Evolutionary conservation across 2,329 filamentous ascomycete species (phyloP).

Genomic region (Trichoderma sp.): DNA sequence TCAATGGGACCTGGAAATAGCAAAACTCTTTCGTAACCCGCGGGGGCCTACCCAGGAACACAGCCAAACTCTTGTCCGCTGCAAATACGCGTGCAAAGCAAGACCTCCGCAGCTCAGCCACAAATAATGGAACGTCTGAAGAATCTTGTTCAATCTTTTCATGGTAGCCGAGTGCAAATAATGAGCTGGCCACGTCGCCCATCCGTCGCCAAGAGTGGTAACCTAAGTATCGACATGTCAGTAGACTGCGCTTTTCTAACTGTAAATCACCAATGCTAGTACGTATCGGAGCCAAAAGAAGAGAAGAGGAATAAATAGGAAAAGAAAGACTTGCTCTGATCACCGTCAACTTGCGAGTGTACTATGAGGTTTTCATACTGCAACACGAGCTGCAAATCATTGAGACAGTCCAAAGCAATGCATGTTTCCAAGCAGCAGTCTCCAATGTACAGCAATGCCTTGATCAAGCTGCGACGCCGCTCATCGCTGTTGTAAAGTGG

Average conservation of each 20-base stretch:
- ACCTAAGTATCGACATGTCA: not conserved
- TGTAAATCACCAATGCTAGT: not conserved
- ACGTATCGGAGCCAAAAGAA: not conserved
- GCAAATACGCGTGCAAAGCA: conserved; percentile 25
- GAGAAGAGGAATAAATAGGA: too few species aligned
- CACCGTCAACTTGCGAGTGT: conserved; percentile 24
- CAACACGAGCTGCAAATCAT: conserved; percentile 18
- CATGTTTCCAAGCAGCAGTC: conserved; percentile 24
- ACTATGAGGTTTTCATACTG: conserved; percentile 24
- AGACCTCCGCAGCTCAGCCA: conserved; percentile 18
- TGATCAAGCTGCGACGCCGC: conserved; percentile 10
- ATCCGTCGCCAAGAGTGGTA: conserved; percentile 25
- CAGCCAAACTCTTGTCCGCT: conserved; percentile 19
- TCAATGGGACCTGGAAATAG: conserved; percentile 20
- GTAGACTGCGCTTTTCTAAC: not conserved
- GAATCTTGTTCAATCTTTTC: conserved; percentile 17
- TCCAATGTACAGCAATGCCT: conserved; percentile 21
- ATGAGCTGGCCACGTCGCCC: conserved; percentile 21
- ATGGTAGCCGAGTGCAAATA: conserved; percentile 23
- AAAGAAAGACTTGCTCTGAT: conserved; percentile 12
- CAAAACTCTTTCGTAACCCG: conserved; percentile 24
- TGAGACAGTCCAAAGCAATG: conserved; percentile 20
- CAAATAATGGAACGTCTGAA: conserved; percentile 7
- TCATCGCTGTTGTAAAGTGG: conserved; percentile 26
- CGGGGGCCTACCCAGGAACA: conserved; percentile 13